These are phyloP conservation scores for Sphaerulina populicola DNA, from an alignment of 2,329 filamentous ascomycete species.

Conservation along the genomic window DNA sequence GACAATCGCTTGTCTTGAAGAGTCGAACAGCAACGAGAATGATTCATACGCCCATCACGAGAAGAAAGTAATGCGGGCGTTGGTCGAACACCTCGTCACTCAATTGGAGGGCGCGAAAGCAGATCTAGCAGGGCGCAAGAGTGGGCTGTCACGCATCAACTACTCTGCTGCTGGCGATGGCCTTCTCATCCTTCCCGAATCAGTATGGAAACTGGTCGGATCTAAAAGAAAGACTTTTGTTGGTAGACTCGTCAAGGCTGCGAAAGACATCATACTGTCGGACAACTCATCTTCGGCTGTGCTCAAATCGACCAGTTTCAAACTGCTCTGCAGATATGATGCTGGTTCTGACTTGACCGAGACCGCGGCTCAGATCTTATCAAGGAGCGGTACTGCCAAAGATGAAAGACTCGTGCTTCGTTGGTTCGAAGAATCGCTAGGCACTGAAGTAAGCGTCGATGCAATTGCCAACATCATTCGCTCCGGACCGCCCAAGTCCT, in stretches of 20 bases:
- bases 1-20: not conserved
- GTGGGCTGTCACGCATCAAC: not conserved
- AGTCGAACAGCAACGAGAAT: not conserved
- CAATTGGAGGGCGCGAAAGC: not conserved
- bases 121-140: not conserved
- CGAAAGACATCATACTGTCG: not conserved
- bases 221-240: not conserved
- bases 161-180: not conserved
- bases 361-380: not conserved
- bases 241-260: not conserved
- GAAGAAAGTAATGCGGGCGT: not conserved
- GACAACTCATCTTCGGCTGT: not conserved
- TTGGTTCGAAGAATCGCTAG: not conserved
- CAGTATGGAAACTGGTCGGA: not conserved
- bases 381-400: not conserved
- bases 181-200: not conserved
- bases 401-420: not conserved
- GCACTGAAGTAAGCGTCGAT: not conserved
- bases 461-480: not conserved
- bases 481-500: not conserved
- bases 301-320: not conserved
- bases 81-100: not conserved
- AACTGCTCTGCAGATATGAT: conserved; percentile 3
- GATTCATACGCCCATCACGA: not conserved
- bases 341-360: not conserved